A percentile compares a stretch with the other conserved stretches of the same genome.
These are phyloP conservation scores for Globisporangium viniferum DNA, from an alignment of 352 stramenopile genomes.

Conservation along the genomic window DNA sequence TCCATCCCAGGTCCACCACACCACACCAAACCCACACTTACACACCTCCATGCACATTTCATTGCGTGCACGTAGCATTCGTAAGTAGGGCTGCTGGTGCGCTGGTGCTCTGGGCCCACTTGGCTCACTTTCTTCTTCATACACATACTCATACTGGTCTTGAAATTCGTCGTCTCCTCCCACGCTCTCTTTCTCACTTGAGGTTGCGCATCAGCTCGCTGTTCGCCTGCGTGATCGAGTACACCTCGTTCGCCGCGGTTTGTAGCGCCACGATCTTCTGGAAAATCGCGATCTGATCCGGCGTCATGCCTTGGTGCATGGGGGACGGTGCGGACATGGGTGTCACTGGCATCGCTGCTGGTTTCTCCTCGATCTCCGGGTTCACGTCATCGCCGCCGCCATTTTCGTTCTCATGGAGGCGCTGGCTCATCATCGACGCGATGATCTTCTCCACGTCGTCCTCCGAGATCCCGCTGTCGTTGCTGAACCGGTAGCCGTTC, in stretches of 20 bases:
- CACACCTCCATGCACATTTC: no score
- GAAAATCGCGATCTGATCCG: slow-evolving; percentile 18
- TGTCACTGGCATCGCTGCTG: background rate
- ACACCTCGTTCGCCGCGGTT: slow-evolving; percentile 33
- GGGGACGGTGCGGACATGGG: background rate
- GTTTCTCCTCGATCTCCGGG: slow-evolving; percentile 9
- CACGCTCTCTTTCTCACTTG: background rate
- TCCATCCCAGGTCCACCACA: no score
- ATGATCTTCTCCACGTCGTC: slow-evolving; percentile 18
- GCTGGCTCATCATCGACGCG: slow-evolving; percentile 9
- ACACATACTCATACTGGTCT: background rate
- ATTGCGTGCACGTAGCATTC: no score
- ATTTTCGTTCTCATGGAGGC: background rate
- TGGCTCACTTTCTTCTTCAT: background rate
- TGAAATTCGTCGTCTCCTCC: no score
- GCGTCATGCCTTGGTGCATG: background rate
- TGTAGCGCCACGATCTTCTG: slow-evolving; percentile 40
- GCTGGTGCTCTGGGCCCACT: background rate
- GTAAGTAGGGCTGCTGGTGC: no score
- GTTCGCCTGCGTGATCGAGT: slow-evolving; percentile 41
- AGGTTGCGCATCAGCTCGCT: slow-evolving; percentile 34
- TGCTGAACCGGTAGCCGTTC: slow-evolving; percentile 14
- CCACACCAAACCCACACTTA: no score
- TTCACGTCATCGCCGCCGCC: background rate
- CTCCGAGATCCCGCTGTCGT: slow-evolving; percentile 10